Percentiles rank a stretch among this genome's conserved stretches.
phyloP scores from a whole-genome alignment of 2,329 filamentous ascomycete species.

The Chaetothyriales sp. region DNA sequence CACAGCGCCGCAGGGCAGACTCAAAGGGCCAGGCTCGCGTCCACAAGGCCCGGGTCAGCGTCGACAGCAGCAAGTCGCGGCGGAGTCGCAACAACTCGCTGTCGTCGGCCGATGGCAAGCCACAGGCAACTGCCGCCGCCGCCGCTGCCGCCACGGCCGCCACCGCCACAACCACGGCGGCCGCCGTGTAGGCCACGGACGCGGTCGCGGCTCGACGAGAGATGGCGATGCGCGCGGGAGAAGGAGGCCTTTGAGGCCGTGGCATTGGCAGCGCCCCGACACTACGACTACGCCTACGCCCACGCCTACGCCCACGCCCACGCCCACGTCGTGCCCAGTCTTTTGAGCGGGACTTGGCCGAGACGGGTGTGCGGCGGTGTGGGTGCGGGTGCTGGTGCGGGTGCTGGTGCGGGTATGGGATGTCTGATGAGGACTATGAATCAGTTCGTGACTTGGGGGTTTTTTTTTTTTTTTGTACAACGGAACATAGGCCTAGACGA shows the following conservation, averaged over 20 bases:
- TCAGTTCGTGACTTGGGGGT: neutral
- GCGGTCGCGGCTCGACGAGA: neutral
- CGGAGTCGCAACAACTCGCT: constrained; percentile 24
- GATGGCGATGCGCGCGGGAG: neutral
- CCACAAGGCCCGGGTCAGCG: constrained; percentile 8
- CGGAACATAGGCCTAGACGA: no score
- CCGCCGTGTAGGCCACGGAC: no score
- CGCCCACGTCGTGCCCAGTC: no score
- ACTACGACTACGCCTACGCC: no score
- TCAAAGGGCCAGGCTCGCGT: constrained; percentile 19
- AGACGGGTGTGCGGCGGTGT: neutral
- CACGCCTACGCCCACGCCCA: no score
- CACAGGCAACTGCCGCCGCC: no score
- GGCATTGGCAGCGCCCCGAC: no score
- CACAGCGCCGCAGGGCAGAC: constrained; percentile 34
- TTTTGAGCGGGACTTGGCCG: constrained; percentile 18
- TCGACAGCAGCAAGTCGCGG: constrained; percentile 24
- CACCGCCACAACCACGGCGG: no score
- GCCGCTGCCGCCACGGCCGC: no score
- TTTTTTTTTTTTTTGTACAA: neutral
- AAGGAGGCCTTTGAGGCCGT: constrained; percentile 4
- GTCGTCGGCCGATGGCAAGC: neutral
- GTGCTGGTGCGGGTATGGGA: neutral
- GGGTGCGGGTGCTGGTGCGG: neutral
- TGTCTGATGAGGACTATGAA: neutral